These are phyloP conservation scores for Chaetothyriales sp. DNA, from an alignment of 2,329 filamentous ascomycete genomes.

Conservation along the genomic window DNA sequence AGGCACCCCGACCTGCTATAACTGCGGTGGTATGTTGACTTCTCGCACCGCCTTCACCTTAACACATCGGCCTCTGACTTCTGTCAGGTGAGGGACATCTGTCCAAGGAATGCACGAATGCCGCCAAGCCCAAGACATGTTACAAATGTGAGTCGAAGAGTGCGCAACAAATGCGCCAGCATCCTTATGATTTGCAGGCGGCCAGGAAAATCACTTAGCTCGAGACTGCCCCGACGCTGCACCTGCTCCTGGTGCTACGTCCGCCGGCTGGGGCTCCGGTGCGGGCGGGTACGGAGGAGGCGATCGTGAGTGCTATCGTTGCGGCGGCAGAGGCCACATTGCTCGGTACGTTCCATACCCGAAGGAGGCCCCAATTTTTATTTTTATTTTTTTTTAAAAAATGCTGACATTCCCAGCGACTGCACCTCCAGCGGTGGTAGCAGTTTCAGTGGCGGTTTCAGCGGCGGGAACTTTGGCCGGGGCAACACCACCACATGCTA, in stretches of 20 bases:
- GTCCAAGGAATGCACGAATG: conserved; percentile 80
- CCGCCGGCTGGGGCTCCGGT: conserved; percentile 24
- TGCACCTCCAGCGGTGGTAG: conserved; percentile 40
- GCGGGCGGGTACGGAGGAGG: conserved; percentile 35
- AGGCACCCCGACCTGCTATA: conserved; percentile 46
- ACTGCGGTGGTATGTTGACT: conserved; percentile 55
- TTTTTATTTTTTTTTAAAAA: too few species aligned
- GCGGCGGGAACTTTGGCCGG: conserved; percentile 37
- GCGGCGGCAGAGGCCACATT: conserved; percentile 91
- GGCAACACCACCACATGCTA: conserved; percentile 68
- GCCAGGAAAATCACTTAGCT: conserved; percentile 76
- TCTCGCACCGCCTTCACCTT: conserved; percentile 1
- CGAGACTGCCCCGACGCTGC: conserved; percentile 50
- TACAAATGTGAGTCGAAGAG: conserved; percentile 32
- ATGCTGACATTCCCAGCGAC: conserved; percentile 20
- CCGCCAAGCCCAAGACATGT: conserved; percentile 69
- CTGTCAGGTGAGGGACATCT: conserved; percentile 54
- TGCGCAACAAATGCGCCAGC: not conserved
- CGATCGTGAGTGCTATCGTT: conserved; percentile 79
- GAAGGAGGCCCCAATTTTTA: not conserved
- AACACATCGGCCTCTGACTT: conserved; percentile 3
- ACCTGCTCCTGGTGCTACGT: conserved; percentile 17
- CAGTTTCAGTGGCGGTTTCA: conserved; percentile 31
- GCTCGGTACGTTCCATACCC: conserved; percentile 37
- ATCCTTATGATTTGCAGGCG: conserved; percentile 57